Evolutionary conservation across 2,329 filamentous ascomycete species (phyloP), one percentile per base, ranked within the genome.

Genomic region (Taxawa tesnikishii): DNA sequence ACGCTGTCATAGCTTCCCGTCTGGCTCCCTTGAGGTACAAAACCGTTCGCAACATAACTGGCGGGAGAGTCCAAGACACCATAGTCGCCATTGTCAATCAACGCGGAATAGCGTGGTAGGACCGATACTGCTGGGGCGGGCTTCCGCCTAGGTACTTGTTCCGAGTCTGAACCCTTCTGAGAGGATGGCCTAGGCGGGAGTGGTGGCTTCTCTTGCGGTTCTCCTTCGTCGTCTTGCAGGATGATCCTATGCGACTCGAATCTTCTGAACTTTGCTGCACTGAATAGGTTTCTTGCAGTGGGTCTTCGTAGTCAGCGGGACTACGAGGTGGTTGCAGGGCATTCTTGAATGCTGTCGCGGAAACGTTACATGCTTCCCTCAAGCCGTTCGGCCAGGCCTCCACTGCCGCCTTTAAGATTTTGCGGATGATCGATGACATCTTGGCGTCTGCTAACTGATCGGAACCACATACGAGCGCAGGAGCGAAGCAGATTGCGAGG

Each of bases 371-470:
- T 6, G 55, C 57, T 18, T 59, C 50, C 10, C 58, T 48, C 6
- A 68, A 47, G 6, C 55, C 58, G 13, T 61, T 41, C 2, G 54
- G 44, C 64, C 67, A 64, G 42, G 58, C 41, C 9, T 60, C 51
- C 24, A 70, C 59, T 2, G 65, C 63, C 21, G 60, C 56, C 26
- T 60, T 56, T 11, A 73, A 47, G 4, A 72, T 55, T 9, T 60
- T 58, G 13, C 62, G 55, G n/a, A 70, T 53, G 11, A 68, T 61
- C 2, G 56, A 59, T 3, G 65, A 66, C 47, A 69, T 62, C 41
- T 66, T 69, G 0, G 63, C 65, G 39, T 73, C 68, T 38, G 68
- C 63, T 24, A 70, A 50, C 41, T 69, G 66, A 44, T 73, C 63
- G 3, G 64, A 60, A 1, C 67, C 67, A 39, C 62, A 60, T 9